Base-by-base conservation (phyloP, 169 alveolate genomes). In the Cryptosporidium sp. region DNA sequence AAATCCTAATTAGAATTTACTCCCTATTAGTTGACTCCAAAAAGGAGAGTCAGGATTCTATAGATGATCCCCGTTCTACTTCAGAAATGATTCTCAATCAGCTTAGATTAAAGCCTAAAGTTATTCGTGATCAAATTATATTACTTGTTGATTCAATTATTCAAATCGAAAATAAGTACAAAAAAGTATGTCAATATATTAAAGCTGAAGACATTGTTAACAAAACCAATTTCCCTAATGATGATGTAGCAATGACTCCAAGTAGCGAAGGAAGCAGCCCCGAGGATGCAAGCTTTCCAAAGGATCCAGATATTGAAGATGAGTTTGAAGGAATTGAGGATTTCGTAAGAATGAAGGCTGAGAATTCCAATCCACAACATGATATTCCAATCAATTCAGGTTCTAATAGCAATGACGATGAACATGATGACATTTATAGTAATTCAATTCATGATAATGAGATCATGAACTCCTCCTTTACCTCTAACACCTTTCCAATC, bases 231-330 rank as follows among this genome's bases (percentile, higher is more conserved):
- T 65, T 65, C 35, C 71, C 2, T 31, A 37, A 37, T 12, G 62
- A 58, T 9, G 86, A 73, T 18, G 86, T 73, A 8, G 86, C 71
- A 16, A 80, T 80, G 89, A 80, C 89, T 61, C 89, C 89, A 18
- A 80, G 89, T 37, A 70, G 84, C n/a, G 62, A 70, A 18, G 84
- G 41, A 31, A 50, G 55, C n/a, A 37, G 39, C 1, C 37, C 58
- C 18, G 84, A 70, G 21, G 84, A 48, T 43, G 29, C 2, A 0
- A 33, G 23, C 14, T 14, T 69, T 37, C 3, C 50, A 4, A 35
- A 16, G 18, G 55, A 26, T 35, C 55, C 80, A 39, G 55, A 69
- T 23, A 69, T 41, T 23, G 55, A 69, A 16, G 85, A 71, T 3
- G 71, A 65, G 43, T 71, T 50, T 51, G 61, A 51, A 12, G 67